Evolutionary conservation across 371 early-diverging fungal genomes (phyloP).

Genomic region (Coemansia sp.): DNA sequence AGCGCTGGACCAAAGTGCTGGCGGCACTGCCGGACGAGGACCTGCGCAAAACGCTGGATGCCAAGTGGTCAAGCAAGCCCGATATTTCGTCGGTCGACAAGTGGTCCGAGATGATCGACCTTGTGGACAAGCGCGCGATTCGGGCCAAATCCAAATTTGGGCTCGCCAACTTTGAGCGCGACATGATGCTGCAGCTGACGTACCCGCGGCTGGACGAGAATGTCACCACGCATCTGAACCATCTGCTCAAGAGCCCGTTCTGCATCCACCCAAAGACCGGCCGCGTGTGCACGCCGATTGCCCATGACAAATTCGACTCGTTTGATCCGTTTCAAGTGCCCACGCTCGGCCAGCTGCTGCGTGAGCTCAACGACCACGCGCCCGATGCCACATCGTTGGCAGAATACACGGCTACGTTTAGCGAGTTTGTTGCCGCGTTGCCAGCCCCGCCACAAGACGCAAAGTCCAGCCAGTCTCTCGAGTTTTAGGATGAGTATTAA

Average conservation of each 20-base stretch:
- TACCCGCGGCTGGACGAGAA: constrained; percentile 96
- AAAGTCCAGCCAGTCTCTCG: too few species aligned
- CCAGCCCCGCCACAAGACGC: too few species aligned
- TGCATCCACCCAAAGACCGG: constrained; percentile 98
- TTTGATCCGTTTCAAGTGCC: constrained; percentile 86
- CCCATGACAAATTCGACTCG: constrained; percentile 65
- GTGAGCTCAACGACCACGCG: constrained; percentile 51
- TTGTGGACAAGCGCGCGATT: constrained; percentile 30
- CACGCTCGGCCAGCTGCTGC: constrained; percentile 62
- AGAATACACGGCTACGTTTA: constrained; percentile 59
- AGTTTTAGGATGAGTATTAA: too few species aligned
- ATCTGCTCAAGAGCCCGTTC: constrained; percentile 98
- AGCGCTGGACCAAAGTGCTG: constrained; percentile 72
- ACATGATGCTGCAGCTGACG: constrained; percentile 81
- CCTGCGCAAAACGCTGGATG: constrained; percentile 54
- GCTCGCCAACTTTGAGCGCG: constrained; percentile 53
- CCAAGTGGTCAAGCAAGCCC: constrained; percentile 56
- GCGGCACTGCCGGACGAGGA: constrained; percentile 70
- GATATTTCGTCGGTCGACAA: constrained; percentile 55
- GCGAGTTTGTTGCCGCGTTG: constrained; percentile 59
- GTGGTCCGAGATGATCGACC: constrained; percentile 57
- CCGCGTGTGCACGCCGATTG: constrained; percentile 90
- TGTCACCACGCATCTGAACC: constrained; percentile 89
- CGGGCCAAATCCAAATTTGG: constrained; percentile 30
- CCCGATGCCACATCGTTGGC: constrained; percentile 46